These are phyloP conservation scores for Sicyos baderoa DNA, from an alignment of 306 rosid species.

Conservation along the genomic window DNA sequence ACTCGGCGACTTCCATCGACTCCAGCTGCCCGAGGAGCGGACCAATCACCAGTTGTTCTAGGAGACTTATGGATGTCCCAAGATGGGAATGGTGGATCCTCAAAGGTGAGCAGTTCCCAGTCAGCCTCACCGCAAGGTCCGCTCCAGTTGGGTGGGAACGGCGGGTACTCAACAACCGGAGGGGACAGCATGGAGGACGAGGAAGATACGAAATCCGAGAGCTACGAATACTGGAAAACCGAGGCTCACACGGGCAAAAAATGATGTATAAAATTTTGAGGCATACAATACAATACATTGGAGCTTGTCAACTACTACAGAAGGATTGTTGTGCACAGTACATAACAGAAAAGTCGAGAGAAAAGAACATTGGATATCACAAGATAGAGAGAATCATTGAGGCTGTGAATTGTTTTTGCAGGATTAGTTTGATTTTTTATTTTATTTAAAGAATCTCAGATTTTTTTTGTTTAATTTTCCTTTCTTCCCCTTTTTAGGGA, in stretches of 20 bases:
- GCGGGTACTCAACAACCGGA: slow-evolving; percentile 52
- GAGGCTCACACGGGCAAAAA: slow-evolving; percentile 34
- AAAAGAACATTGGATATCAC: background rate
- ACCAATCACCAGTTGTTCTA: slow-evolving; percentile 52
- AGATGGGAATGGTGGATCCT: slow-evolving; percentile 66
- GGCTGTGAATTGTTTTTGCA: slow-evolving; percentile 20
- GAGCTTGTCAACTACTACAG: background rate
- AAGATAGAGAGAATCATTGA: slow-evolving; percentile 1
- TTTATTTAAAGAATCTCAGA: background rate
- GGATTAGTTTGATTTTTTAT: slow-evolving; percentile 7
- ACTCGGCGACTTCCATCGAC: slow-evolving; percentile 57
- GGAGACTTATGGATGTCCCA: slow-evolving; percentile 70
- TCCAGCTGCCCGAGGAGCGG: slow-evolving; percentile 29
- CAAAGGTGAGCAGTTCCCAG: slow-evolving; percentile 63
- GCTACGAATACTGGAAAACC: slow-evolving; percentile 43
- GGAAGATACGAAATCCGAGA: slow-evolving; percentile 53
- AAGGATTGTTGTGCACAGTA: slow-evolving; percentile 13
- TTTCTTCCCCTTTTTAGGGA: background rate
- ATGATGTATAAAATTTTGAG: slow-evolving; percentile 34
- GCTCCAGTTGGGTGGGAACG: slow-evolving; percentile 56
- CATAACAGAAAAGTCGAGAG: slow-evolving; percentile 1
- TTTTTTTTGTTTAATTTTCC: background rate
- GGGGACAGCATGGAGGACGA: slow-evolving; percentile 57
- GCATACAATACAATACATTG: background rate
- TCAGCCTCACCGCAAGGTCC: slow-evolving; percentile 94